Evolutionary conservation across 306 rosid genomes (phyloP).

Genomic region (Ochetophila trinervis): DNA sequence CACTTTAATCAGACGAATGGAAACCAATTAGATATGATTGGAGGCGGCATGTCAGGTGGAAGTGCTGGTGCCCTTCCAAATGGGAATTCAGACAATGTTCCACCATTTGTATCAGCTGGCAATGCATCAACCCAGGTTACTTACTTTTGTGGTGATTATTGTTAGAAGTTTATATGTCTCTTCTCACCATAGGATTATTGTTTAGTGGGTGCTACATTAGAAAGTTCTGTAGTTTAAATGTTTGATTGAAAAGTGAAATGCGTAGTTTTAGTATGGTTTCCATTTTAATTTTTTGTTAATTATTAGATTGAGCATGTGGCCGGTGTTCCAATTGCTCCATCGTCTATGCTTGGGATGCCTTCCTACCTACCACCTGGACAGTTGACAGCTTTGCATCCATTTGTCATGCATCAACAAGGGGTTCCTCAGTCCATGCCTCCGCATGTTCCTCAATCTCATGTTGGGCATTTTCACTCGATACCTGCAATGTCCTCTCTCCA

Average conservation of each 20-base stretch:
- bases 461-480: constrained; percentile 72
- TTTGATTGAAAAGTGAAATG: not conserved
- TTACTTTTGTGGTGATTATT: not conserved
- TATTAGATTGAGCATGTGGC: constrained; percentile 63
- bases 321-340: constrained; percentile 66
- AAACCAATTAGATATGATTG: constrained; percentile 58
- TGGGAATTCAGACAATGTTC: constrained; percentile 64
- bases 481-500: constrained; percentile 72
- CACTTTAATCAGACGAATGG: constrained; percentile 71
- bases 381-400: constrained; percentile 77
- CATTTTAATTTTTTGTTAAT: constrained; percentile 17
- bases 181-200: too few species aligned
- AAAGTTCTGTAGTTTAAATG: too few species aligned
- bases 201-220: too few species aligned
- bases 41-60: constrained; percentile 57
- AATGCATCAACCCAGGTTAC: constrained; percentile 64
- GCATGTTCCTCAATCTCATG: constrained; percentile 74
- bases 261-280: not conserved
- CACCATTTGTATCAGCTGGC: constrained; percentile 56
- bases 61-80: constrained; percentile 51
- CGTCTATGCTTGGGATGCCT: constrained; percentile 81
- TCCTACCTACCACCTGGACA: constrained; percentile 90
- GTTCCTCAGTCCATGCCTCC: constrained; percentile 68
- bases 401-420: constrained; percentile 88
- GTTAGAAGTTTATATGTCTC: not conserved